phyloP scores from a whole-genome alignment of 441 rosid species.

The Capsella rubella region DNA sequence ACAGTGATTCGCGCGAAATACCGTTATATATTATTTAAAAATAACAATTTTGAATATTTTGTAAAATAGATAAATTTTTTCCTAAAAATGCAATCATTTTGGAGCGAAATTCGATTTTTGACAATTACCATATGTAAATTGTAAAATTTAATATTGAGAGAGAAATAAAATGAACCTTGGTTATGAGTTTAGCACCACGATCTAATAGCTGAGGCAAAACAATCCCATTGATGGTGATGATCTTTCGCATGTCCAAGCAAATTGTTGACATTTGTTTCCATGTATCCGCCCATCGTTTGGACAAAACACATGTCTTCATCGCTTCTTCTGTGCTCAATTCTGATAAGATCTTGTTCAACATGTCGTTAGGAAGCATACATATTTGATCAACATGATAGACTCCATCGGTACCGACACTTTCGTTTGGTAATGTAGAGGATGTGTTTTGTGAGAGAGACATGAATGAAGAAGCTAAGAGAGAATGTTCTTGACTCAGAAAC shows the following conservation, averaged over 20 bases:
- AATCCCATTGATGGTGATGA: background rate
- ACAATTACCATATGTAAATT: background rate
- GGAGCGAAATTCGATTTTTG: too few relatives aligned
- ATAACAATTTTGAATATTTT: background rate
- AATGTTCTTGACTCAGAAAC: background rate
- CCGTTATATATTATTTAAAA: background rate
- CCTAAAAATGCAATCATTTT: background rate
- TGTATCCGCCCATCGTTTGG: background rate
- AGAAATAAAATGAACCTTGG: background rate
- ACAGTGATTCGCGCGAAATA: background rate
- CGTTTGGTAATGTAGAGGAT: background rate
- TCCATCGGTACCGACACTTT: background rate
- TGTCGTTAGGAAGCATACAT: background rate
- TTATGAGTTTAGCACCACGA: background rate
- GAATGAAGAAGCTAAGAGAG: background rate
- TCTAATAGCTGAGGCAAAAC: background rate
- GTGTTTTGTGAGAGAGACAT: background rate
- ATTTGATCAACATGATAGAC: background rate
- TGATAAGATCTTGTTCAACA: background rate
- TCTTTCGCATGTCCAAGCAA: background rate
- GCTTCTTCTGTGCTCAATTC: background rate
- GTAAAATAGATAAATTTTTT: too few relatives aligned
- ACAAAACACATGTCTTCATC: conserved; percentile 7
- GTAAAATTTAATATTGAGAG: background rate
- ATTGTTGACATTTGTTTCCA: background rate